Evolutionary conservation across 306 rosid species (phyloP), one percentile per base, ranked within the genome.

Genomic region (Myrica gale): DNA sequence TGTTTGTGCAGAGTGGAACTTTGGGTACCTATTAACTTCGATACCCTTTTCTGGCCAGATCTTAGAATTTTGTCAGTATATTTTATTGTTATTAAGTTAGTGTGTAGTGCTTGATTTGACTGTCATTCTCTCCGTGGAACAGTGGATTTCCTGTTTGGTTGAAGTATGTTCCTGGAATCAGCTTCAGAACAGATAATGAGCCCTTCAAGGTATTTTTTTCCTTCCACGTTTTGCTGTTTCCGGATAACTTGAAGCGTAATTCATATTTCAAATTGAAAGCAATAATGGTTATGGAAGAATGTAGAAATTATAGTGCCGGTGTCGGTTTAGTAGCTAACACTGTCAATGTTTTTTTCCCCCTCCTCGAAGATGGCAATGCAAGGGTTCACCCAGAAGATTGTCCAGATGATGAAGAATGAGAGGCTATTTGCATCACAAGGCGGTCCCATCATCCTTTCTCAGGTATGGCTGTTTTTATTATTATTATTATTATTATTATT

Each of bases 121-220:
- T 74, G 23, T 21, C 68, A 62, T 84, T 85, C 17, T 55, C 17
- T 17, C 11, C 42, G 9, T 76, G 84, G 69, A 58, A 71, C 69
- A 95, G 99, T 76, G 99, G 99, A 78, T 83, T 95, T 82, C 99
- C 97, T 53, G 99, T 95, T 68, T 95, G 99, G 99, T 85, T 95
- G 71, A 95, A 92, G 86, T 92, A 84, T 88, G 97, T 95, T 53
- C 97, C 97, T 52, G 97, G 97, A 43, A 87, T 92, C 79, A 92
- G 96, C 90, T 94, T 94, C 87, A 87, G 97, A 88, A 94, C 98
- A 32, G 96, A 94, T 76, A 95, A 92, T 58, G 87, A 66, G 69
- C 97, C 99, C 48, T 95, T 92, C 87, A 89, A 95, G 97, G 99
- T 95, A 32, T 72, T 37, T 73, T 75, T 74, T 74, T 74, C 73